phyloP scores from a whole-genome alignment of 2,329 filamentous ascomycete species.

The Neoascochyta sp. region DNA sequence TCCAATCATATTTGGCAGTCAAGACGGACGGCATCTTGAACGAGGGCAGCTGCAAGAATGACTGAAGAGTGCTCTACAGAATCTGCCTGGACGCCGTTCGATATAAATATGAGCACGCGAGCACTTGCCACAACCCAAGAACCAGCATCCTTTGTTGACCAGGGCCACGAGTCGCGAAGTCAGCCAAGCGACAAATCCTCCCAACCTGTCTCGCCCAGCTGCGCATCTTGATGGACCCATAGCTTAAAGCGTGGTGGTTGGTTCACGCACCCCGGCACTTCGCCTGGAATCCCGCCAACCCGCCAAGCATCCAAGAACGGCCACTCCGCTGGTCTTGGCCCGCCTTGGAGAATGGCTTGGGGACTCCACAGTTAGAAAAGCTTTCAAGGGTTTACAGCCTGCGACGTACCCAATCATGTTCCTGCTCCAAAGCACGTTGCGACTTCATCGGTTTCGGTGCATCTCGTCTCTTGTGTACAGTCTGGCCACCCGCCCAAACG shows the following conservation, averaged over 20 bases:
- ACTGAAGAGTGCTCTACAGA: neutral
- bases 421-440: conserved; percentile 5
- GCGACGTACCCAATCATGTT: conserved; percentile 11
- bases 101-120: conserved; percentile 9
- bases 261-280: conserved; percentile 2
- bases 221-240: neutral
- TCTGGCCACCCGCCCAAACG: conserved; percentile 1
- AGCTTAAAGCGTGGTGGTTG: conserved; percentile 4
- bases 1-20: conserved; percentile 39
- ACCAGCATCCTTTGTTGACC: conserved; percentile 2
- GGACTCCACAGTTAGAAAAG: conserved; percentile 7
- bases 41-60: neutral
- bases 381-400: neutral
- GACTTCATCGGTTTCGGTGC: conserved; percentile 6
- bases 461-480: conserved; percentile 4
- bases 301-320: conserved; percentile 13
- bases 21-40: conserved; percentile 17
- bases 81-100: conserved; percentile 1
- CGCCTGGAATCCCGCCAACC: conserved; percentile 2
- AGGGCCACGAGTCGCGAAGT: conserved; percentile 1
- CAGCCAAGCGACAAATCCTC: conserved; percentile 11
- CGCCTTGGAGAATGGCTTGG: conserved; percentile 11
- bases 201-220: conserved; percentile 2
- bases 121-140: conserved; percentile 10
- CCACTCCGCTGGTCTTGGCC: conserved; percentile 11